Percentiles rank a stretch among this genome's conserved stretches.
These are phyloP conservation scores for Elsinoe ampelina DNA, from an alignment of 2,329 filamentous ascomycete species.

Conservation along the genomic window DNA sequence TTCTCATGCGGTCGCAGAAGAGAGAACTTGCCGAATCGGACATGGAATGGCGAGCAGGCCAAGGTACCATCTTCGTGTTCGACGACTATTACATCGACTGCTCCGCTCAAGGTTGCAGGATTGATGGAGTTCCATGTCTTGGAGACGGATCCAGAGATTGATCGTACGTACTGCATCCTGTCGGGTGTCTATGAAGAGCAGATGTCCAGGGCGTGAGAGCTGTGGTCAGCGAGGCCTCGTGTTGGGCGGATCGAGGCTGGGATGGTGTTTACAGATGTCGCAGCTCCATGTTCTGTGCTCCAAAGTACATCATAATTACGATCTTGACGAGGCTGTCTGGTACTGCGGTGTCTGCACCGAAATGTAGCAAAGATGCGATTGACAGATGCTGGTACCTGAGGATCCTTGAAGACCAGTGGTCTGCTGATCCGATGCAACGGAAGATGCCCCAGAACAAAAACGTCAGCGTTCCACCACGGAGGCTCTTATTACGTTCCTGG, in stretches of 20 bases:
- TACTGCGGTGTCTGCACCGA: too few relatives aligned
- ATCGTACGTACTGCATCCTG: slow-evolving; percentile 92
- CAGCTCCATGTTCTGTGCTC: not conserved
- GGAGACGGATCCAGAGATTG: slow-evolving; percentile 87
- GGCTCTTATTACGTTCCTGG: too few relatives aligned
- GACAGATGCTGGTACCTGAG: not conserved
- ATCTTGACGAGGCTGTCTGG: too few relatives aligned
- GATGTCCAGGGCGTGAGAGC: too few relatives aligned
- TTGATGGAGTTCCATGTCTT: slow-evolving; percentile 99
- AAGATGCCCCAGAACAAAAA: not conserved
- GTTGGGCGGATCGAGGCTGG: not conserved
- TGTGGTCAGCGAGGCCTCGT: too few relatives aligned
- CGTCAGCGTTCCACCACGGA: slow-evolving; percentile 5
- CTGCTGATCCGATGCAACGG: not conserved
- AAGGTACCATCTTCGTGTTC: slow-evolving; percentile 85
- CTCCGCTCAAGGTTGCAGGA: slow-evolving; percentile 89
- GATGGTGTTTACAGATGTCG: not conserved
- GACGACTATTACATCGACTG: slow-evolving; percentile 97
- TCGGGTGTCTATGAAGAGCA: too few relatives aligned
- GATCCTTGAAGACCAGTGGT: not conserved
- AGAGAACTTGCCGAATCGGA: slow-evolving; percentile 98
- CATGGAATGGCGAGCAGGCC: slow-evolving; percentile 93
- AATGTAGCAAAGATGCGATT: not conserved
- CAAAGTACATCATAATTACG: too few relatives aligned
- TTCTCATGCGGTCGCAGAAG: slow-evolving; percentile 91